Evolutionary conservation across 106 monocot species (phyloP), one percentile per base, ranked within the genome.

Genomic region (Triglochin maritima): DNA sequence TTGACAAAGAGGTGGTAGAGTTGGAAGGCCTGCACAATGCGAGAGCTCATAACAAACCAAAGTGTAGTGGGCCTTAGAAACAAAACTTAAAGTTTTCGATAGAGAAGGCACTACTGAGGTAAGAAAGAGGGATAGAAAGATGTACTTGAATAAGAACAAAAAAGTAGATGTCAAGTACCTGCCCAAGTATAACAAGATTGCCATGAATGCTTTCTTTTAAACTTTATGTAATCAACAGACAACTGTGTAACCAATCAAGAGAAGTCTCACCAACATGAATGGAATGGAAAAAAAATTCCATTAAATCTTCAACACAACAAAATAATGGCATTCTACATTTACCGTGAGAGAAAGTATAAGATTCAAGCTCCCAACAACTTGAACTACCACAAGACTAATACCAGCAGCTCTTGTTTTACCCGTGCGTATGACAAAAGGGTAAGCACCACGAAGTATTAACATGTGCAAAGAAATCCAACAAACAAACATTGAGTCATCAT

Each of bases 31-130:
- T 73, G 79, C 57, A 73, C 62, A 63, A 79, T 79, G 56, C 79
- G 79, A 51, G 62, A 79, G 79, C 72, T 73, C 73, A 79, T 50
- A 79, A 79, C 63, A 79, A 73, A 69, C 73, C 79, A 64, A 79
- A 79, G 4, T 73, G 73, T 45, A 79, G 47, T 60, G 79, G 73
- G 63, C 79, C 79, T 73, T 73, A n/a, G 73, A 73, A 72, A 56
- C 79, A 73, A 79, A 4, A 79, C 79, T 79, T 57, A 29, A 11
- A 1, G 2, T 55, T 56, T 13, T 57, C 42, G 15, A 49, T 47
- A 29, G 3, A 64, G 47, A 46, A 64, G 10, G 5, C 8, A 48
- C 14, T 47, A 13, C 7, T 3, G 4, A 64, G 9, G 3, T 4
- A n/a, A 64, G 13, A 2, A 62, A 62, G 6, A 12, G 17, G 0